Evolutionary conservation across 768 basidiomycete species (phyloP), one percentile per base, ranked within the genome.

Genomic region (Leccinellum albellum): DNA sequence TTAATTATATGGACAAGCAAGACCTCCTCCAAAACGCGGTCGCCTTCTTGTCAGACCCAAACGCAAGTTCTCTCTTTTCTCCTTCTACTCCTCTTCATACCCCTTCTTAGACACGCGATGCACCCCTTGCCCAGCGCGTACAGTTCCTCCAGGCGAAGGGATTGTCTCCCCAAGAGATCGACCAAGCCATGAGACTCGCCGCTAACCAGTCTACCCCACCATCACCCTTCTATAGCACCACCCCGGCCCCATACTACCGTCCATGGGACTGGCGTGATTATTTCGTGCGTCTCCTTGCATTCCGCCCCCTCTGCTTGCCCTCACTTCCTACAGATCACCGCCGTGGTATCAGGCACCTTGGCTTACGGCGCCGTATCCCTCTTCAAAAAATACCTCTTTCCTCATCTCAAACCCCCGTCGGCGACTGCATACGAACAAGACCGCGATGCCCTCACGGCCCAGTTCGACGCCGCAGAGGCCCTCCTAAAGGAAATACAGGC

Each of bases 121-220:
- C 94, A 3, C 79, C 93, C 2, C 74, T 96, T 28, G 79, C 89
- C 1, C 91, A 96, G 70, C 85, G 91, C 51, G 82, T 98, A 47
- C 88, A 91, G 61, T 99, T 98, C 76, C 82, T 99, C n/a, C 89
- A 97, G 66, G 88, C 92, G 6, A 98, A 98, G 72, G 97, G 97
- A 2, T 78, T 99, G 32, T 87, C 86, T 0, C 78, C 80, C 6
- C 72, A 77, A 15, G 96, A 99, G 74, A 94, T 98, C 59, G 91
- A 97, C 70, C 77, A 84, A 29, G 94, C 93, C 1, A 71, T 98
- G 68, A 81, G 81, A 57, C 87, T 86, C 67, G 81, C 86, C 0
- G 70, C 84, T 17, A 70, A 53, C 37, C 66, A 70, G 42, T 57
- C 55, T 56, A 51, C 14, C 37, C 67, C 21, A 61, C 58, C 29